phyloP scores from a whole-genome alignment of 257 asterid genomes.

The Solanum peruvianum region DNA sequence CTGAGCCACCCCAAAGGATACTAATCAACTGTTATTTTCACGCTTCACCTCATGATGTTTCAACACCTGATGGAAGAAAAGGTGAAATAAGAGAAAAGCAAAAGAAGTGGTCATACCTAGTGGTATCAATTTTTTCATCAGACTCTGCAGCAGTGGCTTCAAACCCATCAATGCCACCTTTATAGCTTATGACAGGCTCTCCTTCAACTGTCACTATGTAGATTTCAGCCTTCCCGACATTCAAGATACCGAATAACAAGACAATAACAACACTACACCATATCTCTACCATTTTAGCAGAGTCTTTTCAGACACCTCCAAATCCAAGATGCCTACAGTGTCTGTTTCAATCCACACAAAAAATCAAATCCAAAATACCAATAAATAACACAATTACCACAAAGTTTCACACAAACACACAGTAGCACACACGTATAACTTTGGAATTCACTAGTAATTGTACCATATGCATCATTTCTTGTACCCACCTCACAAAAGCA shows the following conservation, averaged over 20 bases:
- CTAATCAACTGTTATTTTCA: background rate
- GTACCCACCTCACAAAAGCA: background rate
- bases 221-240: conserved; percentile 50
- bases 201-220: conserved; percentile 86
- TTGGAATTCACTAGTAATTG: background rate
- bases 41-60: background rate
- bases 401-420: background rate
- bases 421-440: background rate
- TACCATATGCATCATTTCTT: background rate
- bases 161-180: conserved; percentile 75
- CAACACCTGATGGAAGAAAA: background rate
- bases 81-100: background rate
- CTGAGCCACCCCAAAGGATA: background rate
- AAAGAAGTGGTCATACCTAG: conserved; percentile 39
- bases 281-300: conserved; percentile 37
- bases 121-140: conserved; percentile 65
- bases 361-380: background rate
- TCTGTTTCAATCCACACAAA: conserved; percentile 24
- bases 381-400: background rate
- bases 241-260: conserved; percentile 22
- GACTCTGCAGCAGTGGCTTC: conserved; percentile 93
- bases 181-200: conserved; percentile 87
- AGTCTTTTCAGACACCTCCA: conserved; percentile 18
- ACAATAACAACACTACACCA: conserved; percentile 19
- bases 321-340: conserved; percentile 11